Evolutionary conservation across 2,329 filamentous ascomycete species (phyloP), one percentile per base, ranked within the genome.

Genomic region (Trichoderma asperellum): DNA sequence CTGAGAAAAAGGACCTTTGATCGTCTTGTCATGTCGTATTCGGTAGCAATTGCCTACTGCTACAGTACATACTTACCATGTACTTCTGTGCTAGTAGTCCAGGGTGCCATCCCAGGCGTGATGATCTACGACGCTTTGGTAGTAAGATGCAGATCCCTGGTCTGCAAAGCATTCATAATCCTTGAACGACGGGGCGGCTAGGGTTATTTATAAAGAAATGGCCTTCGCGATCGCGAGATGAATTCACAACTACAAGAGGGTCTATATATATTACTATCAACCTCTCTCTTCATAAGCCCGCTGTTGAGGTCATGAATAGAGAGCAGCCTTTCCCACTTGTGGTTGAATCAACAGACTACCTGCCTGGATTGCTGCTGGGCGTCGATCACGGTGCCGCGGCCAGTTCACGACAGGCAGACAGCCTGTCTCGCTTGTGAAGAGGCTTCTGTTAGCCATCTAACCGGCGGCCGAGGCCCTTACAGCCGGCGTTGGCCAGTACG

Each of bases 381-480:
- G 63, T 57, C 63, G 63, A 66, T 66, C 63, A 58, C 32, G 37
- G 40, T 58, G 53, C 40, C 63, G 49, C 49, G 53, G 35, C 37
- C 62, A 66, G 53, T 21, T 37, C n/a, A 16, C n/a, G 7, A 34
- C 24, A 47, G 63, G 18, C 27, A 21, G 27, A 27, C 21, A 43
- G 10, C 29, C 52, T 18, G 27, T 49, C 32, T 68, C 65, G 43
- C 52, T 63, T 63, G 40, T 27, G 60, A 58, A 58, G 29, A 58
- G 53, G 27, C 37, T 21, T 49, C 53, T 66, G 27, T 57, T 32
- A 47, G 49, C 63, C 63, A 57, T 29, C 29, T 12, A 47, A 63
- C 73, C 77, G 76, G 76, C 76, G 76, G 75, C 77, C 77, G 74
- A 76, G 70, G 70, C 70, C 66, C 71, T 75, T 76, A 75, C 71